Evolutionary conservation across 345 rosid genomes (phyloP).

Genomic region (Brassica incana): DNA sequence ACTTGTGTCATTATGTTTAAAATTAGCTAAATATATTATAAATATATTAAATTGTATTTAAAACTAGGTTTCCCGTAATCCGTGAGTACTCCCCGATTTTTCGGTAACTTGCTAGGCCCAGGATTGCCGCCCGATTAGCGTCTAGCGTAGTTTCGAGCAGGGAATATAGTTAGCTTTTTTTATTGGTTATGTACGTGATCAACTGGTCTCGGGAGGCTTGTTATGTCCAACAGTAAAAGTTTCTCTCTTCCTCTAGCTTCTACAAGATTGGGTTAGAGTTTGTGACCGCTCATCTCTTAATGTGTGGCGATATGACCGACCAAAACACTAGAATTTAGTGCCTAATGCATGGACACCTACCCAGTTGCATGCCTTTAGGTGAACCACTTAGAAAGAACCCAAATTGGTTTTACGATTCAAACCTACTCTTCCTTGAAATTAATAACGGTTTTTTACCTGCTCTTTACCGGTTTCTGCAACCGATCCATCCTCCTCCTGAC

Average conservation of each 20-base stretch:
- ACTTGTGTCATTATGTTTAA: too few relatives aligned
- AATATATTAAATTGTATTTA: too few relatives aligned
- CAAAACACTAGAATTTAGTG: constrained; percentile 16
- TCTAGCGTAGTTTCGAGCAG: too few relatives aligned
- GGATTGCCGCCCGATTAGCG: too few relatives aligned
- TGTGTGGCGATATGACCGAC: constrained; percentile 12
- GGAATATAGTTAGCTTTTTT: too few relatives aligned
- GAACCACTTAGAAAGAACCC: constrained; percentile 31
- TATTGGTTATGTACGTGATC: too few relatives aligned
- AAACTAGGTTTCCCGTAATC: too few relatives aligned
- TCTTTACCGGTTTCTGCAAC: constrained; percentile 21
- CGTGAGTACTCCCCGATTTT: too few relatives aligned
- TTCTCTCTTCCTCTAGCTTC: constrained; percentile 6
- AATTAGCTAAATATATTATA: too few relatives aligned
- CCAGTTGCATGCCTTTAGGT: constrained; percentile 23
- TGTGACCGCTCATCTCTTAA: neutral
- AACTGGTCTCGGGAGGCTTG: too few relatives aligned
- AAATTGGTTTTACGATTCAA: neutral
- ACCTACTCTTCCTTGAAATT: constrained; percentile 25
- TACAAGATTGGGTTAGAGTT: constrained; percentile 22
- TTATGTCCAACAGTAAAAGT: neutral
- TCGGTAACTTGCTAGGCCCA: too few relatives aligned
- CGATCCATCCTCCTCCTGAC: constrained; percentile 1
- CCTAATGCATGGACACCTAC: constrained; percentile 8
- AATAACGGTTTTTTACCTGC: constrained; percentile 7